Conservation (phyloP, 2,329 filamentous ascomycete species). For the Venturia asperata region DNA sequence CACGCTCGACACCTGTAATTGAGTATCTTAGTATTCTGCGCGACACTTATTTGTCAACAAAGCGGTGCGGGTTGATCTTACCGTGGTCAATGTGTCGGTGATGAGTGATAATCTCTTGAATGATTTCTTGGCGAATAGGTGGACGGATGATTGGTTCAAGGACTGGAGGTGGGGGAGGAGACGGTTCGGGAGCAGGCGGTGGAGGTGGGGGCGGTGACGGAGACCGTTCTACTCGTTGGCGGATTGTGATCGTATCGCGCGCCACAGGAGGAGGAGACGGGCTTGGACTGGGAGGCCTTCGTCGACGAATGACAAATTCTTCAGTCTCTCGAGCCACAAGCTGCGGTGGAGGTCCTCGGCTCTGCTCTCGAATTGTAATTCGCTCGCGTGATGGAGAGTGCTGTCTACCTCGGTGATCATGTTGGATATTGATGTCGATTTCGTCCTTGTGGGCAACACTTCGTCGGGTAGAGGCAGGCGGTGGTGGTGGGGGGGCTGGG, state of each 20-base stretch:
- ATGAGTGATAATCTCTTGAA: conserved; percentile 83
- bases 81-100: conserved; percentile 83
- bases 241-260: conserved; percentile 41
- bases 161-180: conserved; percentile 42
- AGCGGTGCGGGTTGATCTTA: conserved; percentile 37
- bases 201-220: conserved; percentile 44
- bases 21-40: conserved; percentile 20
- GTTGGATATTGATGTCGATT: conserved; percentile 25
- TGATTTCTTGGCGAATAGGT: conserved; percentile 78
- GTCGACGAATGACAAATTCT: conserved; percentile 41
- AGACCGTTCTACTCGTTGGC: conserved; percentile 35
- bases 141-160: conserved; percentile 65
- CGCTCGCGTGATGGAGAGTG: conserved; percentile 16
- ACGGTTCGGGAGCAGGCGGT: conserved; percentile 46
- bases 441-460: conserved; percentile 32
- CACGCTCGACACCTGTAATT: conserved; percentile 38
- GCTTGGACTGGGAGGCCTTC: conserved; percentile 33
- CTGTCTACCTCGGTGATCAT: conserved; percentile 15
- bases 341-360: conserved; percentile 27
- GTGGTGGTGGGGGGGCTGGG: conserved; percentile 19
- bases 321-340: conserved; percentile 36
- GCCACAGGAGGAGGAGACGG: conserved; percentile 30
- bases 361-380: conserved; percentile 25
- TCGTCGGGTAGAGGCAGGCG: conserved; percentile 25
- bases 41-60: conserved; percentile 1